phyloP scores from a whole-genome alignment of 2,329 filamentous ascomycete species.

The Fusarium bactridioides region DNA sequence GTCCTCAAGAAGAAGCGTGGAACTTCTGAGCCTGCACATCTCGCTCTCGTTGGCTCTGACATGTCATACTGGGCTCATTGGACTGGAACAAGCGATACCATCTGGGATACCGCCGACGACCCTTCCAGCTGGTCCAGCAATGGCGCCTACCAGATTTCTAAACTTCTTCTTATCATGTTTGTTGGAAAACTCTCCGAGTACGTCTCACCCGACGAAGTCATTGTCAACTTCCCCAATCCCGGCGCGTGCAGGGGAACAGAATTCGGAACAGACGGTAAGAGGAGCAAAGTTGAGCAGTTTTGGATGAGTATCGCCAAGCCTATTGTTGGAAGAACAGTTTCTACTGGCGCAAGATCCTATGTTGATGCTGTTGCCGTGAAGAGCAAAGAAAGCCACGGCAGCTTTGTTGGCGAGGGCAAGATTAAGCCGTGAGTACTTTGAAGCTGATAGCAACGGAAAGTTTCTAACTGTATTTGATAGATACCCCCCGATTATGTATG shows the following conservation, averaged over 20 bases:
- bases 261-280: constrained; percentile 46
- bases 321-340: constrained; percentile 18
- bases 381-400: constrained; percentile 35
- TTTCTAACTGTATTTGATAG: constrained; percentile 13
- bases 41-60: constrained; percentile 46
- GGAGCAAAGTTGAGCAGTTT: constrained; percentile 20
- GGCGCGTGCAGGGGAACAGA: constrained; percentile 55
- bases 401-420: constrained; percentile 38
- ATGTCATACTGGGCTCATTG: constrained; percentile 41
- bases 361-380: constrained; percentile 35
- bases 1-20: constrained; percentile 41
- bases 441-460: background rate
- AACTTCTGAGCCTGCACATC: constrained; percentile 22
- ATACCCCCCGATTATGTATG: constrained; percentile 33
- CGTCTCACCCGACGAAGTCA: constrained; percentile 50
- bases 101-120: constrained; percentile 32
- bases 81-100: constrained; percentile 27
- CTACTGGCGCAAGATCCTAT: constrained; percentile 34
- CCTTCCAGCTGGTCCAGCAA: constrained; percentile 28
- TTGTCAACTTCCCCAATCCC: constrained; percentile 58
- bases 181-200: constrained; percentile 47
- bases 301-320: constrained; percentile 8
- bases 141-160: constrained; percentile 35
- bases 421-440: constrained; percentile 36
- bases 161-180: constrained; percentile 49